Evolutionary conservation across 1,139 yeast genomes (phyloP).

Genomic region (Yarrowia galli): DNA sequence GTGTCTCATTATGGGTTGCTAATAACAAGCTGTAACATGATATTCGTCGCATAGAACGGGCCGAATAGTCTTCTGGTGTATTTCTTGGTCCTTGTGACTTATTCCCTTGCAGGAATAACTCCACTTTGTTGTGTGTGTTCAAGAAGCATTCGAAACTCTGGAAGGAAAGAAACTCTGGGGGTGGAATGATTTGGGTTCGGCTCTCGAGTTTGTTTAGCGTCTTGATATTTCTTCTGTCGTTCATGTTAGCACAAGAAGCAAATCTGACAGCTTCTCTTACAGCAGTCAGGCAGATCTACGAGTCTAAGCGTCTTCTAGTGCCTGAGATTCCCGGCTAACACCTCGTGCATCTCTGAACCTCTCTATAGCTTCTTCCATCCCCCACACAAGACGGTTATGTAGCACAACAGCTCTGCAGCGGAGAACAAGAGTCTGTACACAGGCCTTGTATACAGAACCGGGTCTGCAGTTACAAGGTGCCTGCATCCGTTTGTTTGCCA

Average conservation of each 20-base stretch:
- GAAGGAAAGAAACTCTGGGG: background rate
- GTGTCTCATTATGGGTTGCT: background rate
- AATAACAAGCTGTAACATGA: background rate
- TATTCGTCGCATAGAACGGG: background rate
- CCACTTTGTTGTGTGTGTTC: background rate
- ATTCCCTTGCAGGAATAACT: background rate
- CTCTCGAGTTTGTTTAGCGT: background rate
- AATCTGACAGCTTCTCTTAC: background rate
- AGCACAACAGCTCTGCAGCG: background rate
- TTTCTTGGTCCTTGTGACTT: background rate
- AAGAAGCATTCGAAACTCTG: background rate
- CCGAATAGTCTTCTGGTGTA: background rate
- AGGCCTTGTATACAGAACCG: background rate
- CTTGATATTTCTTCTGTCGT: background rate
- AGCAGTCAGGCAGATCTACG: background rate
- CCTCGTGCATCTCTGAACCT: too few relatives aligned
- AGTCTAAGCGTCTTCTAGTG: background rate
- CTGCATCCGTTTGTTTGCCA: slow-evolving; percentile 3
- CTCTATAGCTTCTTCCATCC: too few relatives aligned
- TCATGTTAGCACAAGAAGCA: background rate
- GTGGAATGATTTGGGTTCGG: background rate
- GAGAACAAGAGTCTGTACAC: background rate
- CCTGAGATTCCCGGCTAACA: too few relatives aligned
- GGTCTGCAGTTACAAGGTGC: slow-evolving; percentile 8
- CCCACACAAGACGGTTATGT: too few relatives aligned